These are phyloP conservation scores for Botrytis porri DNA, from an alignment of 2,329 filamentous ascomycete species.

Conservation along the genomic window DNA sequence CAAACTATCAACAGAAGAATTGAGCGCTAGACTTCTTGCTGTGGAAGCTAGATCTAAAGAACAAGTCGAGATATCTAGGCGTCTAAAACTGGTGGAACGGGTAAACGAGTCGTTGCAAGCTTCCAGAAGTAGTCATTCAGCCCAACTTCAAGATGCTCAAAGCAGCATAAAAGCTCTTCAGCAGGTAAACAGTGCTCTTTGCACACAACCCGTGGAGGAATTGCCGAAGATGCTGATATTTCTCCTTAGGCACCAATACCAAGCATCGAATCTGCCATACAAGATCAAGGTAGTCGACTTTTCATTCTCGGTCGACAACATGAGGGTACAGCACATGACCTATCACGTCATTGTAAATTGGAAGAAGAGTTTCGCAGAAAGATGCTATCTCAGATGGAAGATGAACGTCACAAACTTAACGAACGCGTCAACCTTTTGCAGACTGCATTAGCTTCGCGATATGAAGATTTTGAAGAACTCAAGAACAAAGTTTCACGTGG, in stretches of 20 bases:
- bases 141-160: not conserved
- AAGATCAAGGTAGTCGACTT: not conserved
- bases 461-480: conserved; percentile 4
- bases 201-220: not conserved
- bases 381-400: not conserved
- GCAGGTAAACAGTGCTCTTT: conserved; percentile 11
- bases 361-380: not conserved
- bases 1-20: not conserved
- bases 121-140: not conserved
- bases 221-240: not conserved
- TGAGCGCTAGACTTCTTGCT: conserved; percentile 7
- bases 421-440: not conserved
- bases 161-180: not conserved
- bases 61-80: not conserved
- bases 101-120: not conserved
- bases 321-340: not conserved
- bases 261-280: not conserved
- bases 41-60: not conserved
- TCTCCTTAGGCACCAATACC: not conserved
- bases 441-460: not conserved
- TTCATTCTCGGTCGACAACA: not conserved
- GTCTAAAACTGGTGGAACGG: not conserved
- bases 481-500: not conserved
- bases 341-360: conserved; percentile 6
- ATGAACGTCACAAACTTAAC: not conserved